phyloP scores from a whole-genome alignment of 169 alveolate species.

The Plasmodium yoelii region DNA sequence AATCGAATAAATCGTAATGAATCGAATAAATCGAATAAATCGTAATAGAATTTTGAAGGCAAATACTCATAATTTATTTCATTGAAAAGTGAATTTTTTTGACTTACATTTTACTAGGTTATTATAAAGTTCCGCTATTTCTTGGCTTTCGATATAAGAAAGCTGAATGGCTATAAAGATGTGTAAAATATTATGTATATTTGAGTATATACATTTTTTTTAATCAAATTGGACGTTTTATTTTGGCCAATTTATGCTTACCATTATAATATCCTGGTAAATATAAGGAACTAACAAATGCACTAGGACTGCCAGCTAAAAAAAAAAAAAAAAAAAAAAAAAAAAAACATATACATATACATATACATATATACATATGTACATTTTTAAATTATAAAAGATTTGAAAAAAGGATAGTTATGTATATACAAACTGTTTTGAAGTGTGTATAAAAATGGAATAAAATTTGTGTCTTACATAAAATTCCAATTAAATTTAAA shows the following conservation, averaged over 20 bases:
- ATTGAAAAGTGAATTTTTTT: background rate
- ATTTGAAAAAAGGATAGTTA: background rate
- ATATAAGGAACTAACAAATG: constrained; percentile 31
- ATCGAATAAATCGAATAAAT: no score
- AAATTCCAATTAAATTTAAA: constrained; percentile 33
- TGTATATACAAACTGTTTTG: background rate
- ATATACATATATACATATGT: no score
- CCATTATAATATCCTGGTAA: constrained; percentile 69
- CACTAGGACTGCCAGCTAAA: constrained; percentile 40
- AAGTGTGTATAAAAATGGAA: background rate
- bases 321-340: no score
- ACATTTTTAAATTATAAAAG: background rate
- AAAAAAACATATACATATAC: no score
- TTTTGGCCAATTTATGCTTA: constrained; percentile 7
- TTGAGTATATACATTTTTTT: background rate
- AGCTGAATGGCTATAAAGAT: constrained; percentile 43
- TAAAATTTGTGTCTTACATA: constrained; percentile 9
- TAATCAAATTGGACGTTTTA: background rate
- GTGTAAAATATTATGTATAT: background rate
- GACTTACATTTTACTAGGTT: constrained; percentile 42
- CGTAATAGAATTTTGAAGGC: background rate
- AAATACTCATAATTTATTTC: no score
- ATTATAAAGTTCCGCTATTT: constrained; percentile 17
- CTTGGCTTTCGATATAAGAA: constrained; percentile 15
- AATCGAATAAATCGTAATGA: no score